Evolutionary conservation across 495 filamentous ascomycete genomes (phyloP), one percentile per base, ranked within the genome.

Genomic region (Trichoderma orchidacearum): DNA sequence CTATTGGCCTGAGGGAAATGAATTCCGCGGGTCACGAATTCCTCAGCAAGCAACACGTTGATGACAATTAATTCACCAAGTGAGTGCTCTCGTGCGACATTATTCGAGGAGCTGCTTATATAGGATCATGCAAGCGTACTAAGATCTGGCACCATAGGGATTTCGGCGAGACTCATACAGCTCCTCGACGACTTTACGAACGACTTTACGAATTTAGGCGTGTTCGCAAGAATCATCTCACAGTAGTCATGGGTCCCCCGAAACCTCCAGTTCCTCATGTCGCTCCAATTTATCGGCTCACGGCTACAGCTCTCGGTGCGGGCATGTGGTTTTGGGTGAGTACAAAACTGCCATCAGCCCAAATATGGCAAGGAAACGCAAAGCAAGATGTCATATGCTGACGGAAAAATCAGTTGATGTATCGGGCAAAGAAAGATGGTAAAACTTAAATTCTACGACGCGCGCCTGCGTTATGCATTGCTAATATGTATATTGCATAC

Each of bases 311-410:
- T 54, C 73, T 99, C 52, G 89, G 90, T 59, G 93, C 93, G 21
- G 86, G 85, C 74, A 99, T 97, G 94, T 99, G 93, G 93, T 97
- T 97, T 75, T 97, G 90, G 71, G 93, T 98, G 80, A 64, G 87
- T 64, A 48, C 58, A 30, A 17, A 51, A 30, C 30, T 25, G 31
- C 7, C 62, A 50, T 31, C 32, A 52, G 56, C 38, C 23, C 53
- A 51, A 6, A 23, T 17, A 1, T 25, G 7, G 12, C 7, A 29
- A 31, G n/a, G 30, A 31, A 2, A 4, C 41, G 3, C 21, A 17
- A 34, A 6, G 27, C 8, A n/a, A 8, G 34, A 62, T 60, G 53
- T 61, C 25, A 11, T 29, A 23, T 58, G 31, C 32, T 58, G 56
- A 52, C 56, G 6, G 8, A 2, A 1, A 5, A 36, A n/a, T 57